Evolutionary conservation across 2,329 filamentous ascomycete species (phyloP).

Genomic region (Monosporascus ibericus): DNA sequence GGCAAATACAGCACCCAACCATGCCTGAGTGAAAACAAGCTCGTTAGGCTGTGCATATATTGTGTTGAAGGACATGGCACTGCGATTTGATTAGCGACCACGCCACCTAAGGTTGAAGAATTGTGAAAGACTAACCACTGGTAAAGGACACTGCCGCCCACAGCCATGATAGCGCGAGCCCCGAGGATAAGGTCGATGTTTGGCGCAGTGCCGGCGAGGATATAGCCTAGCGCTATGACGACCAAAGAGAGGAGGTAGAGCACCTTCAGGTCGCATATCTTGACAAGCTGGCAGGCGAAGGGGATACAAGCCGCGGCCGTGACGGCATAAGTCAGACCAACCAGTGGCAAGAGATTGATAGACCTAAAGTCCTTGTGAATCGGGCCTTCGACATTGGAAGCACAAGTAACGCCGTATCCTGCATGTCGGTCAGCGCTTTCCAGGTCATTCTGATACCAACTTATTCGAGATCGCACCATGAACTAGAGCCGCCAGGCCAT

Average conservation of each 20-base stretch:
- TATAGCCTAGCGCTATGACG: conserved; percentile 23
- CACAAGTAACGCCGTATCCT: conserved; percentile 39
- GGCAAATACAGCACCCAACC: conserved; percentile 19
- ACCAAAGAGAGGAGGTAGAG: conserved; percentile 19
- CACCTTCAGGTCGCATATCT: conserved; percentile 26
- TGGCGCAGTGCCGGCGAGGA: conserved; percentile 23
- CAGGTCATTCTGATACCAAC: too few species aligned
- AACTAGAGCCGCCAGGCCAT: background rate
- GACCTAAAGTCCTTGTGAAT: conserved; percentile 46
- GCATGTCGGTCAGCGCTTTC: background rate
- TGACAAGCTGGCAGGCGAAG: conserved; percentile 26
- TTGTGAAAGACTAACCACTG: conserved; percentile 18
- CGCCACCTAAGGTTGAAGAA: background rate
- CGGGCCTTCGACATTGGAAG: conserved; percentile 49
- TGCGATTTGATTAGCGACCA: background rate
- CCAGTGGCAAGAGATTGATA: conserved; percentile 33
- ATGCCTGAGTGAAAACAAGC: conserved; percentile 11
- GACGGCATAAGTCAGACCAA: conserved; percentile 30
- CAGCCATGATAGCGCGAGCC: conserved; percentile 26
- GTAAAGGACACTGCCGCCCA: conserved; percentile 24
- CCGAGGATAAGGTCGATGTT: conserved; percentile 25
- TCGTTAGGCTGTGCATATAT: conserved; percentile 15
- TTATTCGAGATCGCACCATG: background rate
- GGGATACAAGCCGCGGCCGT: conserved; percentile 28
- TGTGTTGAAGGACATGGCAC: conserved; percentile 13